A percentile compares a stretch with the other conserved stretches of the same genome.
Conservation (phyloP, 2,329 filamentous ascomycete genomes). For the Exserohilum turcica region DNA sequence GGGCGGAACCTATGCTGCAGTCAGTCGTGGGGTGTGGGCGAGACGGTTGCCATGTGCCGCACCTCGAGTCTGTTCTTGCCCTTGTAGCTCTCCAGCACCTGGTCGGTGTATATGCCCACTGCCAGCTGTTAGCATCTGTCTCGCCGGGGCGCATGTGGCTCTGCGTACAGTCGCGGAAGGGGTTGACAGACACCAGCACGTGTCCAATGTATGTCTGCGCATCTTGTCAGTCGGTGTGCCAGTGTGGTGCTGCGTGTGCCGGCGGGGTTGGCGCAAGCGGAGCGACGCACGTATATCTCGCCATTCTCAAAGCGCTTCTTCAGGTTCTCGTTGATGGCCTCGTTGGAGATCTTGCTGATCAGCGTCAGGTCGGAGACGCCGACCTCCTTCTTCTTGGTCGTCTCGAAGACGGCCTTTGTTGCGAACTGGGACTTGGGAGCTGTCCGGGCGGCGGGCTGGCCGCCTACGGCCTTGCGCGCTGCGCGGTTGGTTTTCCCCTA, state of each 20-base stretch:
- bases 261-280: conserved; percentile 30
- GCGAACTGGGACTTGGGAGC: conserved; percentile 67
- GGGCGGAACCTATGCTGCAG: conserved; percentile 67
- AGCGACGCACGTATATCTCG: conserved; percentile 80
- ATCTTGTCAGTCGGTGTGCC: conserved; percentile 32
- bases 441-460: conserved; percentile 51
- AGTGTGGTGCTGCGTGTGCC: conserved; percentile 12
- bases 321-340: conserved; percentile 98
- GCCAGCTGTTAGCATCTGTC: conserved; percentile 45
- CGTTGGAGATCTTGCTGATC: conserved; percentile 98
- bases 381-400: conserved; percentile 98
- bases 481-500: conserved; percentile 64
- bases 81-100: conserved; percentile 89
- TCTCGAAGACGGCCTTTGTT: conserved; percentile 95
- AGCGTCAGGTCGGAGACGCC: conserved; percentile 96
- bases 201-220: conserved; percentile 92
- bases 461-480: conserved; percentile 57
- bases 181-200: conserved; percentile 98
- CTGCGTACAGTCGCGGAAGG: conserved; percentile 80
- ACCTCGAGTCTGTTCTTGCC: conserved; percentile 93
- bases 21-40: conserved; percentile 19
- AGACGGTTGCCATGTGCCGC: conserved; percentile 6
- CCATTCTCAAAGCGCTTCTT: conserved; percentile 97
- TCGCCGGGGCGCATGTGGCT: not conserved
- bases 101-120: conserved; percentile 96